Conservation (phyloP, 768 basidiomycete genomes). For the Agaricus bisporus region DNA sequence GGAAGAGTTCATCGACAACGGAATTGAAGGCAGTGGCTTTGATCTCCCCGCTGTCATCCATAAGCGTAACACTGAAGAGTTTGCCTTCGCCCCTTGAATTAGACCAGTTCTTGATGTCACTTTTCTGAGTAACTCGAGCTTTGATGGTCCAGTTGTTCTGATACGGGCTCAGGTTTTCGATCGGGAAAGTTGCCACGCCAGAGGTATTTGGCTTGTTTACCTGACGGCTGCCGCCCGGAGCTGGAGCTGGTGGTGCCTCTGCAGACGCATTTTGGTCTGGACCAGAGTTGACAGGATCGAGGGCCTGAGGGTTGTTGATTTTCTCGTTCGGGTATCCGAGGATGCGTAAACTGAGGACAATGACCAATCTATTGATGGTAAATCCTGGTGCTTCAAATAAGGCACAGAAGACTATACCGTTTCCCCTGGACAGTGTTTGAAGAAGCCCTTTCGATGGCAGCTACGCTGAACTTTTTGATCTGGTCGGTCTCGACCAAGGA, state of each 20-base stretch:
- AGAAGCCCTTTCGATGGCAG: slow-evolving; percentile 68
- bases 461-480: slow-evolving; percentile 62
- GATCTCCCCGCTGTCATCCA: slow-evolving; percentile 95
- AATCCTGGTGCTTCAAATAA: not conserved
- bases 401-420: slow-evolving; percentile 44
- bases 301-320: slow-evolving; percentile 55
- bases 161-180: slow-evolving; percentile 92
- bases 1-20: slow-evolving; percentile 75
- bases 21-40: slow-evolving; percentile 88
- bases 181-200: slow-evolving; percentile 51
- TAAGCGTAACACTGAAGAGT: slow-evolving; percentile 85
- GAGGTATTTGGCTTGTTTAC: not conserved
- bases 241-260: slow-evolving; percentile 11
- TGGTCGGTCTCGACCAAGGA: slow-evolving; percentile 55
- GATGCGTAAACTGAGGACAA: slow-evolving; percentile 64
- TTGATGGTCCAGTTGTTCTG: slow-evolving; percentile 99
- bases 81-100: slow-evolving; percentile 92
- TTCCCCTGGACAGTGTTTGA: slow-evolving; percentile 82
- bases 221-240: not conserved
- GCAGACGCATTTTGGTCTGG: slow-evolving; percentile 16
- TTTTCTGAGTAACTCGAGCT: slow-evolving; percentile 85
- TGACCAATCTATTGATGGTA: slow-evolving; percentile 55
- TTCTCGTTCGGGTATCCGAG: slow-evolving; percentile 53
- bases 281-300: slow-evolving; percentile 20
- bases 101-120: slow-evolving; percentile 85